Evolutionary conservation across 176 grass and related monocot species (phyloP).

Genomic region (Eragrostis curvula): DNA sequence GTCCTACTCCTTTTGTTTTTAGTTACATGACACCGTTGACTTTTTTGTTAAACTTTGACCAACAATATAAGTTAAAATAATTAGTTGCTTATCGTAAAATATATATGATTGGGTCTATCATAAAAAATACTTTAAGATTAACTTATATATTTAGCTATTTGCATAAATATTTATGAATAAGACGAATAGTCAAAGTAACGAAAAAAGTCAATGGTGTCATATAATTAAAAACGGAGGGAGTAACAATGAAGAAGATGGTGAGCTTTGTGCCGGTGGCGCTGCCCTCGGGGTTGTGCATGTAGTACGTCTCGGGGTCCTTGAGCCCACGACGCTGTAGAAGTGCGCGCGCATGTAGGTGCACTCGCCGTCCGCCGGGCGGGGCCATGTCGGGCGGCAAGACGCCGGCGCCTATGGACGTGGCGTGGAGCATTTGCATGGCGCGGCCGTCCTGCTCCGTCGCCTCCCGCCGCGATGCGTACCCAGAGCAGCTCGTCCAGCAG

Average conservation of each 20-base stretch:
- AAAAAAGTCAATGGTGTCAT: too few relatives aligned
- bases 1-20: too few relatives aligned
- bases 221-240: too few relatives aligned
- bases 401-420: conserved; percentile 89
- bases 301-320: conserved; percentile 88
- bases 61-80: too few relatives aligned
- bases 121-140: too few relatives aligned
- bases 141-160: too few relatives aligned
- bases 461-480: conserved; percentile 67
- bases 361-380: conserved; percentile 69
- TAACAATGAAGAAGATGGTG: conserved; percentile 82
- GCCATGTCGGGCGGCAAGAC: conserved; percentile 76
- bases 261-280: conserved; percentile 61
- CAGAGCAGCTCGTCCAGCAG: conserved; percentile 77
- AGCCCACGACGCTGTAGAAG: conserved; percentile 86
- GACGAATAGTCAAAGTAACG: too few relatives aligned
- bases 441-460: conserved; percentile 63
- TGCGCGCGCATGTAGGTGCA: conserved; percentile 82
- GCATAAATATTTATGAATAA: too few relatives aligned
- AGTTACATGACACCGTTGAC: too few relatives aligned
- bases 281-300: conserved; percentile 89
- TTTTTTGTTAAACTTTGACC: too few relatives aligned
- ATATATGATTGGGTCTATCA: too few relatives aligned
- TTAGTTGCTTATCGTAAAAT: too few relatives aligned
- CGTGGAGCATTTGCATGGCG: conserved; percentile 78